Evolutionary conservation across 345 rosid genomes (phyloP).

Genomic region (Firmiana major): DNA sequence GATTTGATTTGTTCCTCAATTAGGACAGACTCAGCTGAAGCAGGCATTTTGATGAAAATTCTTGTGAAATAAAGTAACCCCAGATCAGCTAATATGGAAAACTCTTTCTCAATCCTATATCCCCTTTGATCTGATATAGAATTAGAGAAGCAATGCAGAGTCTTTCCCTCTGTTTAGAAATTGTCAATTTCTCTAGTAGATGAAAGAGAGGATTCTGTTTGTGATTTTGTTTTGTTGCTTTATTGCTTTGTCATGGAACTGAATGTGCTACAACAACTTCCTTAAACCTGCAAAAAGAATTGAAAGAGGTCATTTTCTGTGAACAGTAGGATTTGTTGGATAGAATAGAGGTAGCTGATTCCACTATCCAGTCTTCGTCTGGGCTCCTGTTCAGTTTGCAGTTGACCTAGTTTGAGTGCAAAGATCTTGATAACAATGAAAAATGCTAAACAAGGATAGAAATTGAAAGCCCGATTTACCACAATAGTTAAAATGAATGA

Average conservation of each 20-base stretch:
- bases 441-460: background rate
- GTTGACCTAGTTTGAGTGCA: background rate
- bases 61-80: constrained; percentile 13
- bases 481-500: background rate
- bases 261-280: constrained; percentile 27
- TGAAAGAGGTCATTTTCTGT: constrained; percentile 54
- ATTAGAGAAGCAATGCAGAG: constrained; percentile 11
- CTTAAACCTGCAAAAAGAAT: constrained; percentile 44
- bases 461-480: background rate
- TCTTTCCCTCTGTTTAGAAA: constrained; percentile 27
- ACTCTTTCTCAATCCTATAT: constrained; percentile 8
- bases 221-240: constrained; percentile 22
- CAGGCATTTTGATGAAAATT: constrained; percentile 12
- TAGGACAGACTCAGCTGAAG: constrained; percentile 22
- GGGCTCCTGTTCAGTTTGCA: constrained; percentile 11
- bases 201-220: constrained; percentile 20
- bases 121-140: constrained; percentile 13
- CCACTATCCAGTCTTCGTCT: constrained; percentile 17
- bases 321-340: constrained; percentile 40
- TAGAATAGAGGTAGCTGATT: constrained; percentile 22
- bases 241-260: constrained; percentile 15
- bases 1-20: constrained; percentile 15
- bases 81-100: constrained; percentile 17
- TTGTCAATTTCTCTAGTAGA: constrained; percentile 32
- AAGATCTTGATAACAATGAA: background rate